Conservation (phyloP, 768 basidiomycete genomes). For the Gymnopilus dilepis region DNA sequence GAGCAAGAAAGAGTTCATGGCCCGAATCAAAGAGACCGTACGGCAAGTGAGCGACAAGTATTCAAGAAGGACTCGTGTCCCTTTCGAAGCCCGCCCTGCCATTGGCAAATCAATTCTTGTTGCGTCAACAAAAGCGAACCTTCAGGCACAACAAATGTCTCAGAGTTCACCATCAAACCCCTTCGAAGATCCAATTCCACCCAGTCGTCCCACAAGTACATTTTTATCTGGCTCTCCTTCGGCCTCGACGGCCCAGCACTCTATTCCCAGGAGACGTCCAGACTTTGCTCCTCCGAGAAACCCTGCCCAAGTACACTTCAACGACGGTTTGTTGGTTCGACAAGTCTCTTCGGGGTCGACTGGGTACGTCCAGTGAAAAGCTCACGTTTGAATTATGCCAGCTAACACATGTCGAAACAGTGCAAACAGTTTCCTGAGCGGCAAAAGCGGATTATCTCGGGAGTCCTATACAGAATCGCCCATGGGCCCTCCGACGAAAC, state of each 20-base stretch:
- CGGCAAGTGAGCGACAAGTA: constrained; percentile 72
- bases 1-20: constrained; percentile 73
- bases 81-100: constrained; percentile 45
- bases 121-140: constrained; percentile 29
- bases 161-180: constrained; percentile 43
- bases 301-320: constrained; percentile 48
- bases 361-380: constrained; percentile 24
- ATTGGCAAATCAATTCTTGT: constrained; percentile 65
- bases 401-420: constrained; percentile 29
- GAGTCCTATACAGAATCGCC: constrained; percentile 38
- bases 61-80: constrained; percentile 34
- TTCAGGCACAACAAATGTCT: constrained; percentile 22
- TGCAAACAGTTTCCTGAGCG: constrained; percentile 58
- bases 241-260: constrained; percentile 65
- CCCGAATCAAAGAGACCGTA: constrained; percentile 65
- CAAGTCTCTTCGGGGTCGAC: constrained; percentile 41
- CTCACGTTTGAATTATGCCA: background rate
- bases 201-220: constrained; percentile 50
- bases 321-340: constrained; percentile 38
- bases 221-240: constrained; percentile 66
- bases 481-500: constrained; percentile 43
- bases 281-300: constrained; percentile 70
- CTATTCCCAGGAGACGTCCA: constrained; percentile 68
- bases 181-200: constrained; percentile 42
- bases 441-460: constrained; percentile 46